Percentiles rank a stretch among this genome's conserved stretches.
Evolutionary conservation across 164 flowering plant genomes (phyloP).

Genomic region (Malania oleifera): DNA sequence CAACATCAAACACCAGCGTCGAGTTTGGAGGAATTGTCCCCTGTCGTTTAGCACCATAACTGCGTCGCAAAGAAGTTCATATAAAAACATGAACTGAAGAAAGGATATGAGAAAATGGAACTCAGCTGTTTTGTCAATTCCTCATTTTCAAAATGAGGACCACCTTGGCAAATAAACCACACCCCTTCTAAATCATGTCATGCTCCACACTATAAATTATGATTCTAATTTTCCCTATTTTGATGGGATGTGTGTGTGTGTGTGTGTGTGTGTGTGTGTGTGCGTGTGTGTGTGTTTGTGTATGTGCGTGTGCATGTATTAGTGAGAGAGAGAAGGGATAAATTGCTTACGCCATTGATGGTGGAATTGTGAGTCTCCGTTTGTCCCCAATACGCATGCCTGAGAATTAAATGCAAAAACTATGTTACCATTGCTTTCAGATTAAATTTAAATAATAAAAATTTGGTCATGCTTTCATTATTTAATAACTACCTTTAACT

Average conservation of each 20-base stretch:
- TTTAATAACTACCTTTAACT: conserved; percentile 50
- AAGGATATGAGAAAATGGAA: neutral
- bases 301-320: no score
- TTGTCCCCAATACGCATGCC: conserved; percentile 98
- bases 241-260: no score
- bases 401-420: conserved; percentile 18
- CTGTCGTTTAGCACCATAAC: conserved; percentile 64
- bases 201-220: no score
- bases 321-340: neutral
- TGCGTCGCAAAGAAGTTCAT: conserved; percentile 27
- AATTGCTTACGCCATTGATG: conserved; percentile 84
- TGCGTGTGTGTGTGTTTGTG: no score
- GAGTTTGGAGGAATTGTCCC: conserved; percentile 69
- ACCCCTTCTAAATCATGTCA: no score
- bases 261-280: no score
- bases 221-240: no score
- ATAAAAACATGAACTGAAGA: neutral
- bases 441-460: neutral
- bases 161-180: no score
- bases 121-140: no score
- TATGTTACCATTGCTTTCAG: neutral
- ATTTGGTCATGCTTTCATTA: neutral
- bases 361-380: conserved; percentile 87
- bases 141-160: no score
- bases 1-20: conserved; percentile 89